A percentile compares a stretch with the other conserved stretches of the same genome.
These are phyloP conservation scores for Diaporthe sp. DNA, from an alignment of 2,329 filamentous ascomycete species.

Conservation along the genomic window DNA sequence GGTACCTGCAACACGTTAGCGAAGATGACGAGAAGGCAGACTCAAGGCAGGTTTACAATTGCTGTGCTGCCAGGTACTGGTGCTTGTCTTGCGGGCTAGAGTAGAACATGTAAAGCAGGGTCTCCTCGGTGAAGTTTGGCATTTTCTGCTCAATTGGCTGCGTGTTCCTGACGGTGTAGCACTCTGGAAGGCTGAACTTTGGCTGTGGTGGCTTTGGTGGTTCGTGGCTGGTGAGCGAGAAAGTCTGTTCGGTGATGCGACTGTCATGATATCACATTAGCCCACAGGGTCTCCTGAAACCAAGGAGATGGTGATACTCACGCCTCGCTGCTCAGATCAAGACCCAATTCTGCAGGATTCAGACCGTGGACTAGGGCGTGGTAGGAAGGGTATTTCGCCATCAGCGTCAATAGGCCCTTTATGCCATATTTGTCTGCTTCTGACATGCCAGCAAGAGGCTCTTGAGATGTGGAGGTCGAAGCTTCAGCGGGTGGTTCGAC, in stretches of 20 bases:
- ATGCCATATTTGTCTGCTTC: constrained; percentile 75
- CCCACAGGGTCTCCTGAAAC: constrained; percentile 27
- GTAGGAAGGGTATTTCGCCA: constrained; percentile 75
- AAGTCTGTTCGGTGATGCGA: constrained; percentile 70
- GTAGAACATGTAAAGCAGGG: constrained; percentile 79
- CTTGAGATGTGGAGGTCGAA: constrained; percentile 57
- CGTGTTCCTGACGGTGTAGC: constrained; percentile 77
- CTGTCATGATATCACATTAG: constrained; percentile 51
- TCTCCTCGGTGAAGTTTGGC: constrained; percentile 77
- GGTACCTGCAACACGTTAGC: constrained; percentile 59
- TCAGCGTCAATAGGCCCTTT: constrained; percentile 73
- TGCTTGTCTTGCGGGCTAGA: constrained; percentile 74
- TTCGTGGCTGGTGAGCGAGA: constrained; percentile 73
- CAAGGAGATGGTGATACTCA: constrained; percentile 55
- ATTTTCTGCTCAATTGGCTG: constrained; percentile 77
- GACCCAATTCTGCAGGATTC: constrained; percentile 68
- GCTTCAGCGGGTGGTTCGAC: constrained; percentile 52
- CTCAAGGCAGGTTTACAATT: constrained; percentile 64
- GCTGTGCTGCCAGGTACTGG: constrained; percentile 73
- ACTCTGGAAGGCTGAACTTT: constrained; percentile 73
- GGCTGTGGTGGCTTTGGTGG: constrained; percentile 70
- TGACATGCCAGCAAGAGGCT: constrained; percentile 74
- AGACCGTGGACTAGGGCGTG: constrained; percentile 72
- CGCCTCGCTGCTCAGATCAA: constrained; percentile 72
- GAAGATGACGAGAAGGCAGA: neutral